Base-by-base conservation (phyloP, 305 asterid genomes). In the Fraxinus ornus region DNA sequence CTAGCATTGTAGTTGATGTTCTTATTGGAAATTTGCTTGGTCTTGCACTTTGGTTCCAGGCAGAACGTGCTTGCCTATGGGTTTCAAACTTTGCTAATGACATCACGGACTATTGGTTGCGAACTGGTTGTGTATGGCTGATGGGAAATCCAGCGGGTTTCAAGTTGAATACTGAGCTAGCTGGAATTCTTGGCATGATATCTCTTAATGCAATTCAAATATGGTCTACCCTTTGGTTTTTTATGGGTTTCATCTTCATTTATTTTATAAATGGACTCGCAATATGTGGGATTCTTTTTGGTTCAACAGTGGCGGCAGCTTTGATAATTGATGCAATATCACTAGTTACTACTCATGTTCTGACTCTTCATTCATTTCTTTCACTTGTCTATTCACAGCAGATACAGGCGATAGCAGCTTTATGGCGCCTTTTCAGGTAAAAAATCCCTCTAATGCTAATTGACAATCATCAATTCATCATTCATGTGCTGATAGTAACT, bases 141-240 rank as follows among this genome's bases (percentile, higher is more conserved):
- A 94, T 96, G 98, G 98, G 98, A 49, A 91, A 93, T 87, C 99
- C 98, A 3, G 99, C 99, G 5, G 99, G 99, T 75, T 96, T 96
- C 89, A 96, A 96, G 90, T 88, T 96, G 90, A 96, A 96, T 83
- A 89, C 98, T 37, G 99, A 96, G 90, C 92, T 96, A 78, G 98
- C 99, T 39, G 93, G 94, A 88, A 90, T 96, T 84, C 95, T 96
- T 87, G 99, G 99, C 87, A 91, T 94, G 90, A 84, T 94, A 72
- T 94, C 94, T 81, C 89, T 96, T 76, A 94, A 90, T 84, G 93
- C 90, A 6, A 91, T 96, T 83, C 98, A 96, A 84, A 88, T 94
- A 78, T 96, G 99, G 99, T 96, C 98, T 36, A 93, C 99, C 10
- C 88, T 96, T 57, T 92, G 98, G 98, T 88, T 86, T 75, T 87